Conservation (phyloP, 2,329 filamentous ascomycete genomes). For the Beauveria rudraprayagi region DNA sequence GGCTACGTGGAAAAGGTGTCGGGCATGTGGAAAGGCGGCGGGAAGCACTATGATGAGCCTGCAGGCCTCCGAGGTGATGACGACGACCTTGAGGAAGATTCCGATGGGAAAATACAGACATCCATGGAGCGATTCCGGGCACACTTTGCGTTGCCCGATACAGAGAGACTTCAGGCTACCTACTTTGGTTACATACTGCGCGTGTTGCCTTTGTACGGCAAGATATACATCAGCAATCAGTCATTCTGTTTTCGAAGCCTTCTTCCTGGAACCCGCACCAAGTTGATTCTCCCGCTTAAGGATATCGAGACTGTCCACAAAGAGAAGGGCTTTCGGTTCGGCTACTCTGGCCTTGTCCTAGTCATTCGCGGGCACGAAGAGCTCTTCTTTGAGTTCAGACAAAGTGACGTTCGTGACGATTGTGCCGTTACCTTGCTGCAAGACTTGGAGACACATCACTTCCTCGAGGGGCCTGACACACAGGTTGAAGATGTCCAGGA, state of each 20-base stretch:
- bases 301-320: slow-evolving; percentile 92
- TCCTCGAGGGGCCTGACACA: slow-evolving; percentile 60
- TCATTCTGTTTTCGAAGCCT: slow-evolving; percentile 91
- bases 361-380: slow-evolving; percentile 92
- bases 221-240: slow-evolving; percentile 85
- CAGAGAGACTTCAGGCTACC: slow-evolving; percentile 76
- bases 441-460: slow-evolving; percentile 63
- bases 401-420: slow-evolving; percentile 73
- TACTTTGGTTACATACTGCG: slow-evolving; percentile 91
- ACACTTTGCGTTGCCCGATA: slow-evolving; percentile 81
- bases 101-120: slow-evolving; percentile 55
- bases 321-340: slow-evolving; percentile 88
- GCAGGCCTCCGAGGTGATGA: slow-evolving; percentile 45
- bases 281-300: slow-evolving; percentile 81
- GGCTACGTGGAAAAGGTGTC: slow-evolving; percentile 95
- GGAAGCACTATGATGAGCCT: slow-evolving; percentile 73
- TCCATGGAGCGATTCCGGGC: slow-evolving; percentile 76
- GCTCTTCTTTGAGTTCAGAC: slow-evolving; percentile 88
- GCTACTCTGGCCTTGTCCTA: slow-evolving; percentile 84
- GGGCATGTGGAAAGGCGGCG: slow-evolving; percentile 90
- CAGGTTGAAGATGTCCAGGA: slow-evolving; percentile 61
- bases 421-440: slow-evolving; percentile 76
- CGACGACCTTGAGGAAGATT: slow-evolving; percentile 46
- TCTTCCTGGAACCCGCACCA: slow-evolving; percentile 80
- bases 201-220: slow-evolving; percentile 86